Base-by-base conservation (phyloP, 2,329 filamentous ascomycete species). In the Onygena corvina region DNA sequence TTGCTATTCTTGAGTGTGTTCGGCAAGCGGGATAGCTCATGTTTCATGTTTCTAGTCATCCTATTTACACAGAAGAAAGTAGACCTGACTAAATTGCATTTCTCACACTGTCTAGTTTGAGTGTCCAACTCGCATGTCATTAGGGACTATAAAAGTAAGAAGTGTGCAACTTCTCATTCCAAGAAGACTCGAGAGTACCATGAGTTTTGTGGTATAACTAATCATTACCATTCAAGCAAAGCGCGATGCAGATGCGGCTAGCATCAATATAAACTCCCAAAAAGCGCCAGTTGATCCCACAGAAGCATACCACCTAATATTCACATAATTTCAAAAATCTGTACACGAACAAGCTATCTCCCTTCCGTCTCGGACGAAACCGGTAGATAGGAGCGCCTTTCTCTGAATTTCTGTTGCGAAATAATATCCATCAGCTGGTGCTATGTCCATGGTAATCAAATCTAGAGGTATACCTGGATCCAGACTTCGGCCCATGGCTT, bases 401-500 rank as follows among this genome's bases (percentile, higher is more conserved):
- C 31, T 25, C 14, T 48, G 9, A 35, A 36, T 25, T 31, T 21
- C 34, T 46, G 25, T 46, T 20, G 3, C 18, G 33, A 1, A 14
- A 8, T 18, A 46, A 16, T 5, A 12, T 5, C 20, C 16, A 21
- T 35, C 25, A 31, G 50, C 33, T 48, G 34, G 14, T 16, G 6
- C 8, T 5, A 14, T n/a, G n/a, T n/a, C 12, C 21, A 14, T 25
- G 14, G 21, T 4, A 3, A 27, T 16, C 4, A 5, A 9, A 11
- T 2, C 12, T 33, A 27, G 14, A 20, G 8, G 12, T 68, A 55
- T 66, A 75, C 74, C 64, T 76, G 71, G 54, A 72, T 61, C 70
- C 74, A 79, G 54, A 70, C 71, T 56, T 75, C 70, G 23, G 79
- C 68, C 71, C 73, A 81, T 1, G 79, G 79, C 60, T 76, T 74